These are phyloP conservation scores for Cercospora sesami DNA, from an alignment of 2,329 filamentous ascomycete genomes.

Conservation along the genomic window DNA sequence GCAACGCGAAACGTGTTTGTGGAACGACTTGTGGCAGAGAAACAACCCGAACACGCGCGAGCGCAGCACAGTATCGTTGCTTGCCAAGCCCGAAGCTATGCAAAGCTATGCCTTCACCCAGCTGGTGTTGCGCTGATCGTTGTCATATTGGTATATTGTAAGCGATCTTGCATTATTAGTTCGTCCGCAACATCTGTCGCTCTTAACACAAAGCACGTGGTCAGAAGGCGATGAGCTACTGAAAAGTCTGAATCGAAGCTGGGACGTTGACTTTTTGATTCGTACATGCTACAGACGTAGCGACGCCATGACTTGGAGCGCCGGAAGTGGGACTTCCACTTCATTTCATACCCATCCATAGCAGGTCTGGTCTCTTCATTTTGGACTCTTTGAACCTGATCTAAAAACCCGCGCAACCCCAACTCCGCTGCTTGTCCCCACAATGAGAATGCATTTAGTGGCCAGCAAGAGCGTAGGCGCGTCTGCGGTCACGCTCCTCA, in stretches of 20 bases:
- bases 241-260: slow-evolving; percentile 10
- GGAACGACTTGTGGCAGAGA: not conserved
- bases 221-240: not conserved
- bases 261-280: slow-evolving; percentile 23
- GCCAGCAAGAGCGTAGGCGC: slow-evolving; percentile 62
- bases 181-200: not conserved
- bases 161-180: not conserved
- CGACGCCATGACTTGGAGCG: slow-evolving; percentile 15
- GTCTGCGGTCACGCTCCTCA: slow-evolving; percentile 97
- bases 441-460: slow-evolving; percentile 22
- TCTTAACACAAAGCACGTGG: not conserved
- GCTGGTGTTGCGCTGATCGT: not conserved
- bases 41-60: not conserved
- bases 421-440: slow-evolving; percentile 22
- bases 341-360: slow-evolving; percentile 21
- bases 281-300: slow-evolving; percentile 19
- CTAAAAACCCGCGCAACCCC: slow-evolving; percentile 21
- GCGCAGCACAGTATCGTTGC: not conserved
- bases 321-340: slow-evolving; percentile 18
- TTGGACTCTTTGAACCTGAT: slow-evolving; percentile 7
- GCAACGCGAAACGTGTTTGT: not conserved
- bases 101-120: not conserved
- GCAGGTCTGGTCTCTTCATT: slow-evolving; percentile 10
- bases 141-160: not conserved
- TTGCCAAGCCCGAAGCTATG: not conserved